These are phyloP conservation scores for Nicotiana rustica DNA, from an alignment of 305 asterid species.

Conservation along the genomic window DNA sequence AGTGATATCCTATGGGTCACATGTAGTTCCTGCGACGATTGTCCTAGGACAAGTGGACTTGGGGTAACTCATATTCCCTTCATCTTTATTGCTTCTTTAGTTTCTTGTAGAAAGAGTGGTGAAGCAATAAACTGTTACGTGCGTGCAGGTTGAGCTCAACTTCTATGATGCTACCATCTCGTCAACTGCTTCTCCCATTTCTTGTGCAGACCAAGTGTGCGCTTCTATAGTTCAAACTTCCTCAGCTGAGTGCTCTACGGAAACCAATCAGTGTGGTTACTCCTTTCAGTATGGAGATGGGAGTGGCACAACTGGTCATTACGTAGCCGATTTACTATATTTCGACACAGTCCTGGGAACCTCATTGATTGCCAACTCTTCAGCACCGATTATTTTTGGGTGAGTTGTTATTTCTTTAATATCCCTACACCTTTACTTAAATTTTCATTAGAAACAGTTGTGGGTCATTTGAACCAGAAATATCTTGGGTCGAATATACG, in stretches of 20 bases:
- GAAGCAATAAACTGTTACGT: conserved; percentile 16
- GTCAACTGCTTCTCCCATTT: conserved; percentile 68
- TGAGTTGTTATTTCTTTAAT: conserved; percentile 44
- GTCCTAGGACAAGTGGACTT: conserved; percentile 87
- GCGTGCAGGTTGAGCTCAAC: conserved; percentile 77
- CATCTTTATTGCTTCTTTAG: conserved; percentile 32
- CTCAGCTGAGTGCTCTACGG: conserved; percentile 73
- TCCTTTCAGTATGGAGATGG: conserved; percentile 92
- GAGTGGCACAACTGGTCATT: conserved; percentile 90
- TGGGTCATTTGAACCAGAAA: not conserved
- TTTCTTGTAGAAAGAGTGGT: conserved; percentile 4
- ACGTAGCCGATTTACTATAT: conserved; percentile 74
- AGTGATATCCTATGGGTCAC: conserved; percentile 94
- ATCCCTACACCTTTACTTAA: not conserved
- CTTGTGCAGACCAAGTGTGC: conserved; percentile 76
- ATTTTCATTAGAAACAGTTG: not conserved
- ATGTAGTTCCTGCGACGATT: conserved; percentile 83
- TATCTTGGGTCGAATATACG: not conserved
- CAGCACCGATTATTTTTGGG: conserved; percentile 94
- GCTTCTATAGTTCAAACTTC: conserved; percentile 66
- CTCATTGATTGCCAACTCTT: conserved; percentile 72
- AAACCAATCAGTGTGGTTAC: conserved; percentile 74
- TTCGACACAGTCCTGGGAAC: conserved; percentile 77
- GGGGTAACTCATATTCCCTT: conserved; percentile 60
- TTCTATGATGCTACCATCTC: conserved; percentile 74